Evolutionary conservation across 1,139 yeast genomes (phyloP), one percentile per base, ranked within the genome.

Genomic region (Taphrina deformans): DNA sequence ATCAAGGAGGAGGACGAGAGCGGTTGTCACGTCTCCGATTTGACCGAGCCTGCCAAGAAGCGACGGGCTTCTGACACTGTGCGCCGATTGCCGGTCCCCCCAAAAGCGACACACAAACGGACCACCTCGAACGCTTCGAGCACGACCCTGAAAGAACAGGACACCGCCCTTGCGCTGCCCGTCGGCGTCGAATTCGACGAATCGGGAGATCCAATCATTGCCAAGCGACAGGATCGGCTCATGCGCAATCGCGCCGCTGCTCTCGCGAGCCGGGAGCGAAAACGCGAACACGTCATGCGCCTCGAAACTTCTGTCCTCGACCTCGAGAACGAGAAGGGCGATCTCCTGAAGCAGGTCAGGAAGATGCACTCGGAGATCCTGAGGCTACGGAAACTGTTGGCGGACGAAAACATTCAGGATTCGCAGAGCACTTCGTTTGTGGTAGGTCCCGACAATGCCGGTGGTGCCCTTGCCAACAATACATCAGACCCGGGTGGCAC

Each of bases 161-260:
- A 27, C 1, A 27, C 31, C 18, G 51, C 61, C 10, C 16, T 18
- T 1, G 52, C 41, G 1, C 29, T 26, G 1, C 61, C 61, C 1
- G 61, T 44, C 14, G 61, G 61, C 16, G 52, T 23, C 1, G 62
- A 58, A 16, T 27, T 46, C 45, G 46, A 58, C 16, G 55, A 46
- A 24, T 35, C 46, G 26, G 53, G 53, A 14, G 62, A 58, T 23
- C 55, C 62, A 3, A 58, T 35, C 44, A 31, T 48, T 12, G 46
- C 53, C 29, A 27, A 44, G 53, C 59, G 65, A 14, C 51, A 61
- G 31, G 65, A 61, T 33, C 52, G 65, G 2, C 59, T 61, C 12
- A 52, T 61, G 59, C 59, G 65, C 21, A 61, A 61, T 35, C 65
- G 65, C 29, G 65, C 65, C 3, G 65, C 65, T 14, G 65, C 65